Evolutionary conservation across 2,329 filamentous ascomycete species (phyloP).

Genomic region (Hypoxylon sp.): DNA sequence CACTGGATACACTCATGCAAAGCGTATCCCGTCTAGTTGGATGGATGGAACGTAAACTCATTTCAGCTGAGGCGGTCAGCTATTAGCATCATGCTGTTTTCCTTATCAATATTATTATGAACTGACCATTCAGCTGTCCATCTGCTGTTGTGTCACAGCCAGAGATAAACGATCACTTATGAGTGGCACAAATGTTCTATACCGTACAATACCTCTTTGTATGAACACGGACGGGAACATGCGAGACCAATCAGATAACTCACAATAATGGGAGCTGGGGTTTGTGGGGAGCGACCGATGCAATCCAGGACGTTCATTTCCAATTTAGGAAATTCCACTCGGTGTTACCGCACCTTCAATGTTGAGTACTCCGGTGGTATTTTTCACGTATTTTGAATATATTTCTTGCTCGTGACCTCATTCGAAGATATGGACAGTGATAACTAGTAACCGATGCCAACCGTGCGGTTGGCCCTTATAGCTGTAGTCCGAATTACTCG

Average conservation of each 20-base stretch:
- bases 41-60: slow-evolving; percentile 12
- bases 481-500: slow-evolving; percentile 1
- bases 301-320: slow-evolving; percentile 25
- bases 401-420: slow-evolving; percentile 8
- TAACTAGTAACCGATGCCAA: slow-evolving; percentile 14
- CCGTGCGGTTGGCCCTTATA: slow-evolving; percentile 11
- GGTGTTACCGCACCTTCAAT: slow-evolving; percentile 25
- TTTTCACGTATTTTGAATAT: slow-evolving; percentile 17
- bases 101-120: slow-evolving; percentile 6
- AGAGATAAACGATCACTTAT: slow-evolving; percentile 1
- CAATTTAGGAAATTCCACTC: slow-evolving; percentile 33
- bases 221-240: not conserved
- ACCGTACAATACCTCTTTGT: not conserved
- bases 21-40: slow-evolving; percentile 6
- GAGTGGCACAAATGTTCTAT: not conserved
- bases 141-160: slow-evolving; percentile 3
- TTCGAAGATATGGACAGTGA: slow-evolving; percentile 20
- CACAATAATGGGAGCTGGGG: slow-evolving; percentile 21
- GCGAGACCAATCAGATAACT: slow-evolving; percentile 15
- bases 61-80: slow-evolving; percentile 35
- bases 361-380: slow-evolving; percentile 13
- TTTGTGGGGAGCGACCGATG: slow-evolving; percentile 29
- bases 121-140: not conserved
- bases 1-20: slow-evolving; percentile 1
- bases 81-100: slow-evolving; percentile 8